Evolutionary conservation across 2,329 filamentous ascomycete species (phyloP).

Genomic region (Coniochaeta prunicola): DNA sequence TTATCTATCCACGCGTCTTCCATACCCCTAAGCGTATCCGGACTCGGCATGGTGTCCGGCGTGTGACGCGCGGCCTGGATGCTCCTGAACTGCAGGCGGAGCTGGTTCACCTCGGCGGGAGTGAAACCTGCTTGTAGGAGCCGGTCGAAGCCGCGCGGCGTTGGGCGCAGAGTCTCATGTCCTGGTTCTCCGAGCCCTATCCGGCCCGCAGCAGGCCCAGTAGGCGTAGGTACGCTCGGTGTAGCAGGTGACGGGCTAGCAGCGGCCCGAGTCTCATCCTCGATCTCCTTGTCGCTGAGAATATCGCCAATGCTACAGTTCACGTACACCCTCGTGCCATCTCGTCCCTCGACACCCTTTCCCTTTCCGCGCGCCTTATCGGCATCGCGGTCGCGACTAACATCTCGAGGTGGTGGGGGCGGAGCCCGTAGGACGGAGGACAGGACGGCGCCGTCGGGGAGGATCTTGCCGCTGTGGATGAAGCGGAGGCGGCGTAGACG

Average conservation of each 20-base stretch:
- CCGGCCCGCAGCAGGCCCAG: no score
- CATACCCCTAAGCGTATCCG: slow-evolving; percentile 65
- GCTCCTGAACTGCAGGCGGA: slow-evolving; percentile 82
- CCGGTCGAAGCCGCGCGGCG: slow-evolving; percentile 75
- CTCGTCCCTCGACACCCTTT: slow-evolving; percentile 53
- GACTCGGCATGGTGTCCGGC: slow-evolving; percentile 80
- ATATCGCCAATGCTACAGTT: slow-evolving; percentile 86
- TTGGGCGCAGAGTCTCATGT: slow-evolving; percentile 27
- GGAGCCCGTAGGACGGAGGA: slow-evolving; percentile 59
- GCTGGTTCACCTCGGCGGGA: slow-evolving; percentile 69
- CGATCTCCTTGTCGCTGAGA: slow-evolving; percentile 62
- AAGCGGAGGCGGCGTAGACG: slow-evolving; percentile 60
- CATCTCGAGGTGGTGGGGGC: slow-evolving; percentile 40
- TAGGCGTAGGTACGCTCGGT: not conserved
- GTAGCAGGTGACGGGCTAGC: slow-evolving; percentile 14
- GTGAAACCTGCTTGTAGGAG: slow-evolving; percentile 78
- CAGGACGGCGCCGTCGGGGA: slow-evolving; percentile 66
- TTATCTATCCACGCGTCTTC: slow-evolving; percentile 91
- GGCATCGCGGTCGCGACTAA: not conserved
- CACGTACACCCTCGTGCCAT: slow-evolving; percentile 63
- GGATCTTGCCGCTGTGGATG: slow-evolving; percentile 82
- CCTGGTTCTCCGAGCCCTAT: not conserved
- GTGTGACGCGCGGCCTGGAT: slow-evolving; percentile 78
- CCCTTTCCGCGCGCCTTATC: slow-evolving; percentile 50
- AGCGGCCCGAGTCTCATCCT: slow-evolving; percentile 46